These are phyloP conservation scores for Cercis canadensis DNA, from an alignment of 306 rosid genomes.

Conservation along the genomic window DNA sequence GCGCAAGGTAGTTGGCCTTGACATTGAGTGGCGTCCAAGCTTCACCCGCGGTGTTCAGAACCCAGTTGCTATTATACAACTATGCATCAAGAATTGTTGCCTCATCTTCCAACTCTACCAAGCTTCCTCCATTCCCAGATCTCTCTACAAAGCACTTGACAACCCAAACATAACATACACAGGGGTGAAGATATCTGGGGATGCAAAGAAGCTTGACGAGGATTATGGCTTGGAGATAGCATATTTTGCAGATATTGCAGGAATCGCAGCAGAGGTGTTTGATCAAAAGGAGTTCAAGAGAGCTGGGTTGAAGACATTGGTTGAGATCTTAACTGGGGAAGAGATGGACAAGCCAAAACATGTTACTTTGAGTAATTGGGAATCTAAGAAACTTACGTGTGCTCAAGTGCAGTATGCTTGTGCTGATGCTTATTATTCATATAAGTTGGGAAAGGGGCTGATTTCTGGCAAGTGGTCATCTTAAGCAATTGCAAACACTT, in stretches of 20 bases:
- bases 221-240: constrained; percentile 5
- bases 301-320: constrained; percentile 8
- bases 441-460: not conserved
- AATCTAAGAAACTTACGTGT: not conserved
- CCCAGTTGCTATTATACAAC: constrained; percentile 6
- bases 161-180: constrained; percentile 4
- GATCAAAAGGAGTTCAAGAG: not conserved
- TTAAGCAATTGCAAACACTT: not conserved
- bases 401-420: not conserved
- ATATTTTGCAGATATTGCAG: not conserved
- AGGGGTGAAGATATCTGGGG: constrained; percentile 1
- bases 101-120: constrained; percentile 30
- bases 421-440: constrained; percentile 3
- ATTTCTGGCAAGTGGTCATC: not conserved
- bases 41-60: not conserved
- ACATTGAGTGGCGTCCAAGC: constrained; percentile 16
- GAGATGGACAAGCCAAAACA: not conserved
- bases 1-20: not conserved
- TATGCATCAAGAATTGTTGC: constrained; percentile 10
- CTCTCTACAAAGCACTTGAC: constrained; percentile 8
- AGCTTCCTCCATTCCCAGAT: constrained; percentile 10
- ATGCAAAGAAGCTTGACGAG: constrained; percentile 11
- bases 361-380: constrained; percentile 10
- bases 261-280: not conserved
- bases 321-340: not conserved